A percentile compares a stretch with the other conserved stretches of the same genome.
Conservation (phyloP, 163 green algal genomes). For the Scenedesmus sp. region DNA sequence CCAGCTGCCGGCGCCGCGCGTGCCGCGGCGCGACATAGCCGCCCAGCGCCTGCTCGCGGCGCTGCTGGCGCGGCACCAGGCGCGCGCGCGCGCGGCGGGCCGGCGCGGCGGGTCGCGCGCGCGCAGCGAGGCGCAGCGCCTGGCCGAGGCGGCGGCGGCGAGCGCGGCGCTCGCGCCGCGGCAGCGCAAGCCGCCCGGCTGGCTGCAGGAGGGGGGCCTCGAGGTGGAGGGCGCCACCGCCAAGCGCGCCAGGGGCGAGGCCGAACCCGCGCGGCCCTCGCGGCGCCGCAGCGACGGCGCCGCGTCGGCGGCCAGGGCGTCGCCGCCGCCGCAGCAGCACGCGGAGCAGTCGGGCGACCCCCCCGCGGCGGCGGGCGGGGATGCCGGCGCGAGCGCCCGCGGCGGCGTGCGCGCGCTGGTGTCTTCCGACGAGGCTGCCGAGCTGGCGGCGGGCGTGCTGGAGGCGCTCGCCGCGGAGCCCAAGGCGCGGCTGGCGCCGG, state of each 20-base stretch:
- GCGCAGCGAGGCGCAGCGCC: neutral
- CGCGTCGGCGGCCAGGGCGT: neutral
- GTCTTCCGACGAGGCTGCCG: neutral
- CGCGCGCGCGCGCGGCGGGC: slow-evolving; percentile 2
- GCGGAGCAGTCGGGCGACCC: neutral
- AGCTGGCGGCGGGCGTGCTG: slow-evolving; percentile 4
- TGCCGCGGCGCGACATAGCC: neutral
- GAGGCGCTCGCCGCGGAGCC: neutral
- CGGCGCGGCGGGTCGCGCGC: neutral
- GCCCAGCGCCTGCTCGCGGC: slow-evolving; percentile 17
- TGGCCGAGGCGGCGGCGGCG: neutral
- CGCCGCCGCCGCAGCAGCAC: neutral
- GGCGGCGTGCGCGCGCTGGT: slow-evolving; percentile 1
- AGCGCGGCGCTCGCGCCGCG: slow-evolving; percentile 19
- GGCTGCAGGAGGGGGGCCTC: slow-evolving; percentile 16
- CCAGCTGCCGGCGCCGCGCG: slow-evolving; percentile 1
- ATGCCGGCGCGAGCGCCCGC: neutral
- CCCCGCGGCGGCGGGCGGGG: neutral
- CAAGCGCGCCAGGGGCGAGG: slow-evolving; percentile 17
- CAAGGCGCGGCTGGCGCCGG: neutral
- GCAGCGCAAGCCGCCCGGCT: slow-evolving; percentile 38
- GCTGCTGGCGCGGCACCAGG: neutral
- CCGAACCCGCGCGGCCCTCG: no score
- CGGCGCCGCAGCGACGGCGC: neutral
- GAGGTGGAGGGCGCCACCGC: slow-evolving; percentile 7